These are phyloP conservation scores for Hymenoscyphus albidus DNA, from an alignment of 2,329 filamentous ascomycete genomes.

Conservation along the genomic window DNA sequence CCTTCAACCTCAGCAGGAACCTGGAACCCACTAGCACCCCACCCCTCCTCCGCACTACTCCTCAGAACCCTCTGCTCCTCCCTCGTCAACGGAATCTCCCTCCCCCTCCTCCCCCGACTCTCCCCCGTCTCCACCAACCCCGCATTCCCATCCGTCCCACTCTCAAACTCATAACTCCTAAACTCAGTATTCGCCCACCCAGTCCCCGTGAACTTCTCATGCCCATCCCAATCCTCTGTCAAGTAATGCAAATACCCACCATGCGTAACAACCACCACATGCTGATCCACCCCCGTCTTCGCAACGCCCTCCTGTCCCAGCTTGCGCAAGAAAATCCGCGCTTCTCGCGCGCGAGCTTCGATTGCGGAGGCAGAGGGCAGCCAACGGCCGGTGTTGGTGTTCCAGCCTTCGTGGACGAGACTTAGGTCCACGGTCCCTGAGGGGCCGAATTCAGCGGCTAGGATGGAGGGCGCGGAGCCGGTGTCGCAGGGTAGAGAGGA, in stretches of 20 bases:
- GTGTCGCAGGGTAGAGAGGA: slow-evolving; percentile 72
- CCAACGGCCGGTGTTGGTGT: slow-evolving; percentile 51
- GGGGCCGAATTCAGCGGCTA: slow-evolving; percentile 58
- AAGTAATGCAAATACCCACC: slow-evolving; percentile 82
- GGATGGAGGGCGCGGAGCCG: slow-evolving; percentile 53
- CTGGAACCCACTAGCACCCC: slow-evolving; percentile 24
- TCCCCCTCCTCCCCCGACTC: slow-evolving; percentile 24
- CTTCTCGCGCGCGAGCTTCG: slow-evolving; percentile 46
- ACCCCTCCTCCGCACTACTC: slow-evolving; percentile 22
- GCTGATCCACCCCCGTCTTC: slow-evolving; percentile 45
- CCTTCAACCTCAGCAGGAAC: not conserved
- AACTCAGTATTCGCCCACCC: slow-evolving; percentile 35
- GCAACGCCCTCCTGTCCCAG: slow-evolving; percentile 23
- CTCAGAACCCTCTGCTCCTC: slow-evolving; percentile 31
- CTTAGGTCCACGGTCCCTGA: slow-evolving; percentile 56
- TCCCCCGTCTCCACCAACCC: slow-evolving; percentile 30
- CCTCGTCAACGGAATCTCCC: slow-evolving; percentile 16
- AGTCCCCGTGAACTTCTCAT: slow-evolving; percentile 28
- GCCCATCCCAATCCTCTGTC: slow-evolving; percentile 72
- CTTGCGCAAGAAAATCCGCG: slow-evolving; percentile 55
- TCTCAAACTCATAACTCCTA: slow-evolving; percentile 29
- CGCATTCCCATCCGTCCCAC: slow-evolving; percentile 19
- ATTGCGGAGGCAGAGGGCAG: slow-evolving; percentile 17
- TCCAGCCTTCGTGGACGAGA: slow-evolving; percentile 65
- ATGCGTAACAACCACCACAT: slow-evolving; percentile 76